Percentiles rank a stretch among this genome's conserved stretches.
Evolutionary conservation across 2,329 filamentous ascomycete species (phyloP).

Genomic region (Dendrostoma leiphaemia): DNA sequence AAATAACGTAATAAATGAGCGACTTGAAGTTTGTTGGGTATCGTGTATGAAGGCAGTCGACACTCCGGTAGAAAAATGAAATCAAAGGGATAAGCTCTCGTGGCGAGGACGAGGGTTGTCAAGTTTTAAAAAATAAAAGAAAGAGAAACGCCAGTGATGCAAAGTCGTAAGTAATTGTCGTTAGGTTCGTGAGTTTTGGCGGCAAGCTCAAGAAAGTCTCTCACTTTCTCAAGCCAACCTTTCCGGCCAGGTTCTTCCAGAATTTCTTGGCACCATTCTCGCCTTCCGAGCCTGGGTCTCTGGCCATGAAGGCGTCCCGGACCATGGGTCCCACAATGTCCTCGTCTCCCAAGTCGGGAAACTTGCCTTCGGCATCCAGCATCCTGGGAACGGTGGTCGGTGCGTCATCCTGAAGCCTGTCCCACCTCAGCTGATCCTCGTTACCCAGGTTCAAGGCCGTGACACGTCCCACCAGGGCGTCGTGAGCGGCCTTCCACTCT

Average conservation of each 20-base stretch:
- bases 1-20: not conserved
- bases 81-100: not conserved
- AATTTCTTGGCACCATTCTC: constrained; percentile 42
- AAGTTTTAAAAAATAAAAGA: too few relatives aligned
- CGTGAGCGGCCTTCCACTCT: constrained; percentile 70
- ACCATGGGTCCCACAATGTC: constrained; percentile 95
- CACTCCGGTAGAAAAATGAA: not conserved
- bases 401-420: constrained; percentile 48
- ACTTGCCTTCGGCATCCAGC: constrained; percentile 75
- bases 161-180: constrained; percentile 14
- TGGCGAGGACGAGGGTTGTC: too few relatives aligned
- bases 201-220: not conserved
- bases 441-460: constrained; percentile 32
- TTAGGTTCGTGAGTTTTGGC: constrained; percentile 8
- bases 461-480: constrained; percentile 58
- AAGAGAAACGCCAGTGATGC: constrained; percentile 6
- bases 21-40: not conserved
- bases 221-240: constrained; percentile 36
- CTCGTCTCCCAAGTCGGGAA: constrained; percentile 82
- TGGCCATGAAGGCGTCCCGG: constrained; percentile 53
- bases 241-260: constrained; percentile 47
- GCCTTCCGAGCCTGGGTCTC: constrained; percentile 37
- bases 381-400: constrained; percentile 67
- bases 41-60: not conserved
- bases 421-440: constrained; percentile 31